A percentile compares a stretch with the other conserved stretches of the same genome.
These are phyloP conservation scores for Nothopassalora personata DNA, from an alignment of 2,329 filamentous ascomycete species.

Conservation along the genomic window DNA sequence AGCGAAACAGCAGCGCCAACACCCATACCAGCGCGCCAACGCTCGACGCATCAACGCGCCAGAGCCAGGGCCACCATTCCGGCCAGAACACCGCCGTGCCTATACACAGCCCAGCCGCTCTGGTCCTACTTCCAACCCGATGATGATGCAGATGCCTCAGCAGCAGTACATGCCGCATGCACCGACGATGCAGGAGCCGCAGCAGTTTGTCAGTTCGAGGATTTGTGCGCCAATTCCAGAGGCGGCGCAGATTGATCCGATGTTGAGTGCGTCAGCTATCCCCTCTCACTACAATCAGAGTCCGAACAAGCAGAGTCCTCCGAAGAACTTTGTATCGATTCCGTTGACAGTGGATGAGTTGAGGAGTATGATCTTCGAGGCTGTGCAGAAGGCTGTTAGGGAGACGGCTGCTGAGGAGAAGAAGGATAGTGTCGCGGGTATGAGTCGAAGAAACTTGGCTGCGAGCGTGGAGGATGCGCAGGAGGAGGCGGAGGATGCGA, in stretches of 20 bases:
- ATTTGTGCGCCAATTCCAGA: conserved; percentile 22
- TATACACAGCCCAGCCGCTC: conserved; percentile 13
- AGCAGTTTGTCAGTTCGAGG: conserved; percentile 12
- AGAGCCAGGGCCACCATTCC: conserved; percentile 2
- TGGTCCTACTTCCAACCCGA: conserved; percentile 19
- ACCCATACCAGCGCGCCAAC: conserved; percentile 11
- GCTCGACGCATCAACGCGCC: background rate
- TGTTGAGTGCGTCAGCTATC: conserved; percentile 8
- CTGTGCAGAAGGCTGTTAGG: conserved; percentile 13
- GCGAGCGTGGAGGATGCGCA: background rate
- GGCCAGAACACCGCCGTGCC: conserved; percentile 8
- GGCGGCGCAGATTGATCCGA: conserved; percentile 14
- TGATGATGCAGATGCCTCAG: conserved; percentile 2
- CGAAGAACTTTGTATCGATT: conserved; percentile 8
- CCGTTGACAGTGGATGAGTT: conserved; percentile 20
- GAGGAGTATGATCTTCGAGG: conserved; percentile 19
- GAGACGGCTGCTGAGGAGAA: background rate
- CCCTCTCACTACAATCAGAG: background rate
- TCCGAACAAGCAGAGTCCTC: background rate
- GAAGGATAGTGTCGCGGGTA: conserved; percentile 2
- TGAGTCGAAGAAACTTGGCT: background rate
- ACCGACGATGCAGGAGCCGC: conserved; percentile 7
- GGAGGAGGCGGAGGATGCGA: background rate
- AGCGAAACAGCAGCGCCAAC: conserved; percentile 10
- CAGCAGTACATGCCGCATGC: conserved; percentile 8